Base-by-base conservation (phyloP, 345 rosid species). In the Turnera subulata region DNA sequence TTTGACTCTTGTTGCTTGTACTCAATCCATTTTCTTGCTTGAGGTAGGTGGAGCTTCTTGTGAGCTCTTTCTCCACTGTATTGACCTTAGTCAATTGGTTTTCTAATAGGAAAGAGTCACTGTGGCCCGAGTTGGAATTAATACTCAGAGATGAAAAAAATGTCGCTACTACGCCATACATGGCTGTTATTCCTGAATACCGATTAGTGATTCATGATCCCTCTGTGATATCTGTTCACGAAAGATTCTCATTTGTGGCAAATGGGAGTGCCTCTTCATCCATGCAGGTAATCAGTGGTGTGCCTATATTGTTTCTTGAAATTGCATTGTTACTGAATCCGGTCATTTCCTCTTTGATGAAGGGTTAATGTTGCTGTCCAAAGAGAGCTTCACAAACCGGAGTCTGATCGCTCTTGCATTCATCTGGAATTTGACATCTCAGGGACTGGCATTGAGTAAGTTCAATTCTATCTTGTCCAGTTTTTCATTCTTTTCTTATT, bases 381-480 rank as follows among this genome's bases (percentile, higher is more conserved):
- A 73, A 89, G 66, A 58, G 96, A 92, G 82, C 96, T 92, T 53
- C 98, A 92, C 70, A 84, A 71, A 73, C 78, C 88, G 40, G 93
- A 70, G 66, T 92, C 98, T 55, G 93, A 92, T 53, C 84, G 96
- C 39, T 92, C 96, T 33, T 92, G 98, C 75, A 86, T 84, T 49
- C 98, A 92, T 82, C 66, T 92, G 70, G 98, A 92, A 75, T 92
- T 92, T 63, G 95, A 89, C 71, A 73, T 82, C 56, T 66, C 88
- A 25, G 84, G 82, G 65, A 84, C 91, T 62, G 75, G 89, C 45
- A 75, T 92, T 44, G 70, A 38, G 96, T 89, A 80, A 82, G 95
- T 69, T 29, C 8, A 29, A 3, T 29, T 29, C 35, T 3, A 29
- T 29, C 35, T 29, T 29, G 35, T n/a, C 35, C 35, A 29, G 8